phyloP scores from a whole-genome alignment of 2,329 filamentous ascomycete species.

The Aspergillus costaricaensis region DNA sequence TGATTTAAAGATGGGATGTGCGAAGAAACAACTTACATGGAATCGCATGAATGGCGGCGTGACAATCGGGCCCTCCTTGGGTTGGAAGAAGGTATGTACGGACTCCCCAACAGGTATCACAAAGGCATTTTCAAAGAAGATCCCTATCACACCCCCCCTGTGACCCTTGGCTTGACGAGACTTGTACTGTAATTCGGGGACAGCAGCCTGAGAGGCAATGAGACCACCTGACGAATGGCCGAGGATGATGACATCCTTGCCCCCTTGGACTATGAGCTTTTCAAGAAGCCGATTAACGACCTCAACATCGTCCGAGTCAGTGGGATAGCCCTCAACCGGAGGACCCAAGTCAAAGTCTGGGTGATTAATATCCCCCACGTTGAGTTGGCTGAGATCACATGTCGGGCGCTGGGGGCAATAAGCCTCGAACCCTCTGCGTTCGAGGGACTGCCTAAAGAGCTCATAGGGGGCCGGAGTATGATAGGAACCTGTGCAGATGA shows the following conservation, averaged over 20 bases:
- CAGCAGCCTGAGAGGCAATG: slow-evolving; percentile 35
- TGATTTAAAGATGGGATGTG: not conserved
- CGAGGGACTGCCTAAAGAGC: slow-evolving; percentile 28
- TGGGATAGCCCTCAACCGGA: slow-evolving; percentile 5
- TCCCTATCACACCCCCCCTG: slow-evolving; percentile 28
- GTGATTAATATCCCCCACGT: slow-evolving; percentile 46
- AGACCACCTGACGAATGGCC: slow-evolving; percentile 39
- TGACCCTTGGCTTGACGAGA: slow-evolving; percentile 19
- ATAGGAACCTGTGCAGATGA: slow-evolving; percentile 9
- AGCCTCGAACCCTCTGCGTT: slow-evolving; percentile 28
- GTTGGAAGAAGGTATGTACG: slow-evolving; percentile 33
- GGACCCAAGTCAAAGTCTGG: slow-evolving; percentile 7
- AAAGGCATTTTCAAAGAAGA: slow-evolving; percentile 35
- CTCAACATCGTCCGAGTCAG: not conserved
- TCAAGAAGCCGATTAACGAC: not conserved
- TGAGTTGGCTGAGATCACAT: slow-evolving; percentile 57
- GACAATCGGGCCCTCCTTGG: slow-evolving; percentile 20
- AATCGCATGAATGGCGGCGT: not conserved
- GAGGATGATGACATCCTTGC: slow-evolving; percentile 31
- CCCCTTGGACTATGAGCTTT: slow-evolving; percentile 7
- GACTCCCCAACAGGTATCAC: slow-evolving; percentile 35
- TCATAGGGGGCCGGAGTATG: slow-evolving; percentile 34
- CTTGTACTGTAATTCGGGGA: slow-evolving; percentile 28
- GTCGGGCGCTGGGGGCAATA: slow-evolving; percentile 40
- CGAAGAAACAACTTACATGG: not conserved